Conservation (phyloP, 352 stramenopile genomes). For the Bremia lactucae region DNA sequence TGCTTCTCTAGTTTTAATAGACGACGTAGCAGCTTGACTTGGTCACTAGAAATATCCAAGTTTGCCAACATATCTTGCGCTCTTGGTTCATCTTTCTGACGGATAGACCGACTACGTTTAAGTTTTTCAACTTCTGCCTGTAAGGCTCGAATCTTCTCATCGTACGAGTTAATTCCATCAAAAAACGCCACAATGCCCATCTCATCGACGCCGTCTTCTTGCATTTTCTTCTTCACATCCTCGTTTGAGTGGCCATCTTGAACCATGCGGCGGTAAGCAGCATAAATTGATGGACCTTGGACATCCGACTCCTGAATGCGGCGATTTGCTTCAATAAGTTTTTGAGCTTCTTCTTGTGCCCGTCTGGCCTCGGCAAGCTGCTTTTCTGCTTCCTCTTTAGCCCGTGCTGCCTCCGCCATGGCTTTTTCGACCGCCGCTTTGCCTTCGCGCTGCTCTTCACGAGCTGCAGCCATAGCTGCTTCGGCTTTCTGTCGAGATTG, state of each 20-base stretch:
- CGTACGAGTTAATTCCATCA: constrained; percentile 74
- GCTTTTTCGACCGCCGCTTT: constrained; percentile 76
- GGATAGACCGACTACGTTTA: constrained; percentile 42
- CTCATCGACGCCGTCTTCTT: constrained; percentile 66
- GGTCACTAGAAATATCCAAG: constrained; percentile 59
- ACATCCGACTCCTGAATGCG: constrained; percentile 63
- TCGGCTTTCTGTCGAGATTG: constrained; percentile 74
- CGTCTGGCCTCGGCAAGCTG: constrained; percentile 64
- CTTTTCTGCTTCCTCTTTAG: constrained; percentile 75
- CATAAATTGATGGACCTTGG: constrained; percentile 43
- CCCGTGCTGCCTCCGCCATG: constrained; percentile 65
- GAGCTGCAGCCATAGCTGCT: constrained; percentile 68
- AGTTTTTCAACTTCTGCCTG: constrained; percentile 81
- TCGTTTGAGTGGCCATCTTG: constrained; percentile 59
- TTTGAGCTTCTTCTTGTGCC: constrained; percentile 67
- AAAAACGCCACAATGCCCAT: constrained; percentile 68
- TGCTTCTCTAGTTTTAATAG: constrained; percentile 80
- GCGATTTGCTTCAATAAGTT: constrained; percentile 78
- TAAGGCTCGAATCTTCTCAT: constrained; percentile 70
- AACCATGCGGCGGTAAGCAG: constrained; percentile 56
- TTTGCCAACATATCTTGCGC: constrained; percentile 58
- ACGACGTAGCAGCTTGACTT: constrained; percentile 69
- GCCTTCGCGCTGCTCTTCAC: constrained; percentile 68
- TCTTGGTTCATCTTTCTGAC: constrained; percentile 39
- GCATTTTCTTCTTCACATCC: constrained; percentile 65